phyloP scores from a whole-genome alignment of 2,329 filamentous ascomycete genomes.

The Zymoseptoria passerinii region DNA sequence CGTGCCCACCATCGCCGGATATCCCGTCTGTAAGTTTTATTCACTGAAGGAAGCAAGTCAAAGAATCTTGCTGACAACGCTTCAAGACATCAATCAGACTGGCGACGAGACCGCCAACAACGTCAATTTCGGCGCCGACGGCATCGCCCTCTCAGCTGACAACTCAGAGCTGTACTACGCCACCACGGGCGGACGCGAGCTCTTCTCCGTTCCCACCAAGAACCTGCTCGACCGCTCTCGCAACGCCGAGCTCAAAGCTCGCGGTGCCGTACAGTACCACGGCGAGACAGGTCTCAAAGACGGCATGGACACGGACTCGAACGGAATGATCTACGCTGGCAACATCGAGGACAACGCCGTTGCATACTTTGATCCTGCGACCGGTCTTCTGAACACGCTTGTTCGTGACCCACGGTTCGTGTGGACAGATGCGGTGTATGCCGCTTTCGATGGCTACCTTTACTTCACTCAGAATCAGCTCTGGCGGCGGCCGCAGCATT shows the following conservation, averaged over 20 bases:
- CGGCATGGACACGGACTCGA: conserved; percentile 46
- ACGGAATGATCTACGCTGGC: conserved; percentile 42
- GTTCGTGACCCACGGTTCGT: conserved; percentile 41
- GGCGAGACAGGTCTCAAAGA: conserved; percentile 45
- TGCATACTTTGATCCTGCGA: conserved; percentile 39
- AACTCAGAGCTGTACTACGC: conserved; percentile 42
- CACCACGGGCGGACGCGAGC: conserved; percentile 36
- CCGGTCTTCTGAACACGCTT: conserved; percentile 37
- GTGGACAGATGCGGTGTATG: conserved; percentile 41
- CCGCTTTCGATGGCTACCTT: conserved; percentile 40
- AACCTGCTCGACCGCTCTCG: conserved; percentile 34
- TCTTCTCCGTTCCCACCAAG: conserved; percentile 41
- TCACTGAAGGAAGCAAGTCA: background rate
- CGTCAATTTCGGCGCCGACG: conserved; percentile 41
- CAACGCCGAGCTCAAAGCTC: conserved; percentile 37
- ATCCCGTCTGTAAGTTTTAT: background rate
- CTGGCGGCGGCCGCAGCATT: conserved; percentile 29
- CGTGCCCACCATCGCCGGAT: background rate
- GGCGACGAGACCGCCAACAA: conserved; percentile 19
- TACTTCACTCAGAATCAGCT: conserved; percentile 50
- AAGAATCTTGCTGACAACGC: background rate
- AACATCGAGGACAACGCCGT: conserved; percentile 45
- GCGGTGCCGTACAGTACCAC: conserved; percentile 35
- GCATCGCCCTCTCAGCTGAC: conserved; percentile 44
- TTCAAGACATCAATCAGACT: background rate